These are phyloP conservation scores for Triangularia setosa DNA, from an alignment of 2,329 filamentous ascomycete species.

Conservation along the genomic window DNA sequence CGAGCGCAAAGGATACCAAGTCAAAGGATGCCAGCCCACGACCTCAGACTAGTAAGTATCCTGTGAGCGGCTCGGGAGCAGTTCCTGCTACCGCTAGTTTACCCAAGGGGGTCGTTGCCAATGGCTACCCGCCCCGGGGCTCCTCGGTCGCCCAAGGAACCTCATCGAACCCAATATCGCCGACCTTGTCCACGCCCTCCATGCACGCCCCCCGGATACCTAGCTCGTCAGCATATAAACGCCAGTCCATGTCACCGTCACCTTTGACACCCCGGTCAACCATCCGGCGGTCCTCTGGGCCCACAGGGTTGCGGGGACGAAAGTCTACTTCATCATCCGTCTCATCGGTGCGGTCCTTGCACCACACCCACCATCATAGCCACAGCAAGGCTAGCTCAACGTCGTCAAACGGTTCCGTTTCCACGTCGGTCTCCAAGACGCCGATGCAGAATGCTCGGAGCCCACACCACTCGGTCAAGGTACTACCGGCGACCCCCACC, in stretches of 20 bases:
- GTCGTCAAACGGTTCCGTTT: conserved; percentile 73
- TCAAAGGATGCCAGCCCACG: conserved; percentile 53
- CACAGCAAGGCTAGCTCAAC: conserved; percentile 95
- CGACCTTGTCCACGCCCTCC: conserved; percentile 27
- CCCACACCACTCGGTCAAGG: conserved; percentile 87
- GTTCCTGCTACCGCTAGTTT: conserved; percentile 39
- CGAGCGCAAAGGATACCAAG: conserved; percentile 38
- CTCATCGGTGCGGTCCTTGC: conserved; percentile 87
- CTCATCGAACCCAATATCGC: conserved; percentile 27
- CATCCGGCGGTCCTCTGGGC: conserved; percentile 77
- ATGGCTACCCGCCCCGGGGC: conserved; percentile 42
- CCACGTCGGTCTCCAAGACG: conserved; percentile 64
- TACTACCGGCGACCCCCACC: conserved; percentile 87
- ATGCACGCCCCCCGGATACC: conserved; percentile 30
- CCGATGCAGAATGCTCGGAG: conserved; percentile 62
- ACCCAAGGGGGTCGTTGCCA: conserved; percentile 50
- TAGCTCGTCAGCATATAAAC: conserved; percentile 51
- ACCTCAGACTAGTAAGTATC: conserved; percentile 58
- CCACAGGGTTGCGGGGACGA: conserved; percentile 76
- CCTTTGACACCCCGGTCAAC: conserved; percentile 85
- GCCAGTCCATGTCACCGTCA: conserved; percentile 79
- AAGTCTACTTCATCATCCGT: conserved; percentile 96
- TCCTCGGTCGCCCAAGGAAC: background rate
- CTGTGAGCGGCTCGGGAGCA: conserved; percentile 37
- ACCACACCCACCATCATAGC: conserved; percentile 70